Base-by-base conservation (phyloP, 2,329 filamentous ascomycete species). In the Pseudopyrenochaeta lycopersici region DNA sequence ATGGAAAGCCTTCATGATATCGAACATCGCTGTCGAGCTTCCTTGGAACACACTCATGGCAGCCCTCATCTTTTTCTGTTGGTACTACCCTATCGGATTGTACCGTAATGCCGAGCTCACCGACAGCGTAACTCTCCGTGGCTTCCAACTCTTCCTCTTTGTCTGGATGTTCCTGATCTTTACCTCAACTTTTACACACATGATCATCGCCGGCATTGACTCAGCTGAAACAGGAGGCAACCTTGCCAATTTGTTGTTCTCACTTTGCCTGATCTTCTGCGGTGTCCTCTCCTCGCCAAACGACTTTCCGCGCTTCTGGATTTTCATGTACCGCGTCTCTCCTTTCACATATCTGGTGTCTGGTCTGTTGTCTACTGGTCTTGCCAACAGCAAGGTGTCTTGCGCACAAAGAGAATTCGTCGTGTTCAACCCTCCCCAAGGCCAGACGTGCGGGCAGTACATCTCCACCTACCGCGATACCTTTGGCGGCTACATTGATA, bases 11-110 rank as follows among this genome's bases (percentile, higher is more conserved):
- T 96, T 96, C 71, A 90, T 96, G 83, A 79, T 94, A 27, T 87
- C 89, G 52, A 90, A 93, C 74, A 90, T 97, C 60, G 78, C 92
- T 27, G 91, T 94, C 54, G 93, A 97, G 74, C 79, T 97, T 2
- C 91, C 92, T 0, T 97, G 90, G 88, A 92, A 96, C 71, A 84
- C 87, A 0, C 76, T 95, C 38, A 88, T 90, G 82, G 85, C 87
- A 3, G 82, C 88, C n/a, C 77, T 96, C 60, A 88, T 93, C 79
- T 96, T 82, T 80, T 82, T 91, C 68, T 88, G 83, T 73, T 94
- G 90, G 85, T 97, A 96, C 80, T 97, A 93, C 72, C 91, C 92
- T 1, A 85, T 96, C 49, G 91, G 90, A 1, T 83, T 95, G 9
- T 87, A 91, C 74, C 76, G 78, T 54, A 93, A 94, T 68, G 90